These are phyloP conservation scores for Tetracentron sinense DNA, from an alignment of 164 flowering plant species.

Conservation along the genomic window DNA sequence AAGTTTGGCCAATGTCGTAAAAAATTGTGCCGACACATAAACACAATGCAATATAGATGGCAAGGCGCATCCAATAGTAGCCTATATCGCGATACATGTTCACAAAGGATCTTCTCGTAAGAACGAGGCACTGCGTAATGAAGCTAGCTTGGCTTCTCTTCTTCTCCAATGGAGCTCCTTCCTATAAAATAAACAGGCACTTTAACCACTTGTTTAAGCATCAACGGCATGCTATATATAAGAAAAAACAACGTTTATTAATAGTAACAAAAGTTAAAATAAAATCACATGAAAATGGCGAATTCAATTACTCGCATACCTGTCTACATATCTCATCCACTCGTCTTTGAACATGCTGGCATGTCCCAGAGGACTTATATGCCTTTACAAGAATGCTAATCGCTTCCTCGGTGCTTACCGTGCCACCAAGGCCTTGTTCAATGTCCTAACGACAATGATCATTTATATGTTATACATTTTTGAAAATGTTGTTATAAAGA, in stretches of 20 bases:
- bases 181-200: slow-evolving; percentile 15
- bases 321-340: slow-evolving; percentile 25
- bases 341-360: slow-evolving; percentile 20
- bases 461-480: too few relatives aligned
- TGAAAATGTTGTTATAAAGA: too few relatives aligned
- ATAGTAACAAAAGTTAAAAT: too few relatives aligned
- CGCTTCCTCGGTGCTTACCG: slow-evolving; percentile 34
- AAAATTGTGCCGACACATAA: slow-evolving; percentile 51
- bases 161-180: slow-evolving; percentile 22
- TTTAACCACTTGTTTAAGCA: too few relatives aligned
- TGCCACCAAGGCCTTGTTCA: slow-evolving; percentile 30
- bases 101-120: too few relatives aligned
- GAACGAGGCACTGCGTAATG: too few relatives aligned
- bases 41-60: slow-evolving; percentile 28
- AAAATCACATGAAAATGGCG: too few relatives aligned
- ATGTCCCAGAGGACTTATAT: slow-evolving; percentile 38
- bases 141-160: too few relatives aligned
- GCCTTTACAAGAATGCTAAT: slow-evolving; percentile 36
- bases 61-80: slow-evolving; percentile 61
- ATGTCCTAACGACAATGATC: slow-evolving; percentile 19
- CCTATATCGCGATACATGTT: too few relatives aligned
- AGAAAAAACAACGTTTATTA: too few relatives aligned
- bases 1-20: slow-evolving; percentile 31
- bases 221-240: too few relatives aligned
- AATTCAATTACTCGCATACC: slow-evolving; percentile 34